Evolutionary conservation across 2,329 filamentous ascomycete genomes (phyloP).

Genomic region (Pseudogymnoascus sp.): DNA sequence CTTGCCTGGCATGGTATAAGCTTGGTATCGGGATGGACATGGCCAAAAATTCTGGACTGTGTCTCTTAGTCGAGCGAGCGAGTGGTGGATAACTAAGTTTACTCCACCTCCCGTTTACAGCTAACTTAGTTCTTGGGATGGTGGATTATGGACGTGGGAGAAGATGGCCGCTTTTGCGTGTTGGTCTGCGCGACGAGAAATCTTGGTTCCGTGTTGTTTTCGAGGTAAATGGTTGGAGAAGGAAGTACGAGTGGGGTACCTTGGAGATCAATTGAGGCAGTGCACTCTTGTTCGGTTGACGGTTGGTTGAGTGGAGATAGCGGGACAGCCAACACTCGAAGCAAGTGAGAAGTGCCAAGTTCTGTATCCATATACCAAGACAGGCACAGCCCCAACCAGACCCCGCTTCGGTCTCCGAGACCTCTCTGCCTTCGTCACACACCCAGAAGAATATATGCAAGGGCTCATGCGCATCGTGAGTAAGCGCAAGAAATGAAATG

Average conservation of each 20-base stretch:
- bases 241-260: background rate
- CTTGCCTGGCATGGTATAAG: background rate
- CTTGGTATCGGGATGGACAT: background rate
- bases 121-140: background rate
- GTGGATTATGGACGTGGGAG: background rate
- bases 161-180: background rate
- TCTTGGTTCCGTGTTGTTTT: background rate
- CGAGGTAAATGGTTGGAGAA: background rate
- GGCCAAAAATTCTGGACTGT: background rate
- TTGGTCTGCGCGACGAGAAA: background rate
- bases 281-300: background rate
- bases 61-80: background rate
- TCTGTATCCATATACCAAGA: background rate
- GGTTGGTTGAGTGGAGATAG: background rate
- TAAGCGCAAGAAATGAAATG: background rate
- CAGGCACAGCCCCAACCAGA: background rate
- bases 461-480: background rate
- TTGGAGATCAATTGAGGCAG: background rate
- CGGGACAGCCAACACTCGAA: background rate
- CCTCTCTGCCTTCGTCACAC: background rate
- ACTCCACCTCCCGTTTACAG: background rate
- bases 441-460: background rate
- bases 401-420: background rate
- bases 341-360: background rate
- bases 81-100: background rate